These are phyloP conservation scores for Pochonia chlamydosporia DNA, from an alignment of 2,329 filamentous ascomycete genomes.

Conservation along the genomic window DNA sequence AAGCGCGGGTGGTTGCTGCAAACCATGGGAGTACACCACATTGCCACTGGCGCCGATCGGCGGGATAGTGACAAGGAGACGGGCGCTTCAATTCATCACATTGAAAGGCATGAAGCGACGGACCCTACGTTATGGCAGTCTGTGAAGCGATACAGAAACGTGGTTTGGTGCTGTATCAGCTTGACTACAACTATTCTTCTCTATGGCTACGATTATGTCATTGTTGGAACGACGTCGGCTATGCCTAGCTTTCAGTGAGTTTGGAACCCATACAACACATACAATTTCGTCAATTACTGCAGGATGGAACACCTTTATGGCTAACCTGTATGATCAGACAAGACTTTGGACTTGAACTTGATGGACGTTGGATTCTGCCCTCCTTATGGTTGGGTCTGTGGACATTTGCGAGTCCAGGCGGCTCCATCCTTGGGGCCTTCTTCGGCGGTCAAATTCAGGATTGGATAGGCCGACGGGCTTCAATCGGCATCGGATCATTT, in stretches of 20 bases:
- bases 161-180: conserved; percentile 18
- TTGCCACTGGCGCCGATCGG: background rate
- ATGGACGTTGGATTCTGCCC: conserved; percentile 30
- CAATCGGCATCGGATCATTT: conserved; percentile 28
- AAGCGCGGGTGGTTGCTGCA: background rate
- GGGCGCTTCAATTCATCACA: background rate
- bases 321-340: conserved; percentile 7
- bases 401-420: conserved; percentile 33
- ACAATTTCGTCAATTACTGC: background rate
- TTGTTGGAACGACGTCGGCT: conserved; percentile 24
- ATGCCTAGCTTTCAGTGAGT: conserved; percentile 23
- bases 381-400: conserved; percentile 39
- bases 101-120: background rate
- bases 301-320: background rate
- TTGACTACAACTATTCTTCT: conserved; percentile 20
- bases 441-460: conserved; percentile 34
- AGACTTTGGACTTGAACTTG: conserved; percentile 27
- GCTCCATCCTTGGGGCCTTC: conserved; percentile 30
- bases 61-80: background rate
- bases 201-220: conserved; percentile 23
- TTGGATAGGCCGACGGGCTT: conserved; percentile 29
- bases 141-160: conserved; percentile 17
- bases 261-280: too few species aligned
- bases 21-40: background rate
- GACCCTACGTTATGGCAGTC: conserved; percentile 14